Conservation (phyloP, 345 rosid genomes). For the Cardamine resedifolia region DNA sequence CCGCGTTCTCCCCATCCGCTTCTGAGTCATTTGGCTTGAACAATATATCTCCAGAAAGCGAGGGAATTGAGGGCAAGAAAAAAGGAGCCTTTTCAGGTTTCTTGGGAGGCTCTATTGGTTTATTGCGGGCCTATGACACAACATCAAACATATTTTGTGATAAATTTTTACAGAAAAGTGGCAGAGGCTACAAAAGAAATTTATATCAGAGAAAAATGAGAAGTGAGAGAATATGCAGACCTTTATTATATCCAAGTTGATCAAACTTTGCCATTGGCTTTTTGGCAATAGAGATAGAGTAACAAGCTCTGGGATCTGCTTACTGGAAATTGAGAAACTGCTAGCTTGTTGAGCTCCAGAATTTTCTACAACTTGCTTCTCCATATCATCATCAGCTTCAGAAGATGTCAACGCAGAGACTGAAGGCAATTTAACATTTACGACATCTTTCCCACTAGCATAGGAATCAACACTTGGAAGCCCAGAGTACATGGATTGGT, state of each 20-base stretch:
- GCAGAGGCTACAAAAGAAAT: background rate
- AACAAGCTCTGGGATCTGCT: slow-evolving; percentile 87
- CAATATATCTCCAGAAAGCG: slow-evolving; percentile 81
- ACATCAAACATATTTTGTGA: slow-evolving; percentile 12
- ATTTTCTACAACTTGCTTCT: slow-evolving; percentile 39
- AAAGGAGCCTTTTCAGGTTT: slow-evolving; percentile 90
- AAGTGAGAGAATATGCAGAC: slow-evolving; percentile 38
- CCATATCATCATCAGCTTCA: slow-evolving; percentile 46
- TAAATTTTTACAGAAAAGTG: background rate
- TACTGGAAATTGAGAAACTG: slow-evolving; percentile 38
- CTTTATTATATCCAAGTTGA: slow-evolving; percentile 95
- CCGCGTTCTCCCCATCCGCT: slow-evolving; percentile 39
- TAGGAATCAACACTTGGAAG: slow-evolving; percentile 58
- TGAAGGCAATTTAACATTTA: slow-evolving; percentile 76
- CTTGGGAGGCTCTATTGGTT: slow-evolving; percentile 92
- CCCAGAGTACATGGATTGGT: slow-evolving; percentile 78
- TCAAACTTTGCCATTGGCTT: slow-evolving; percentile 96
- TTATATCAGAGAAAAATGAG: background rate
- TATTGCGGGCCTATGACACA: slow-evolving; percentile 63
- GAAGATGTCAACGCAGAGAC: slow-evolving; percentile 59
- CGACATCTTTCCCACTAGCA: slow-evolving; percentile 79
- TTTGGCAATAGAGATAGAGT: slow-evolving; percentile 88
- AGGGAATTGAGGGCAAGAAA: slow-evolving; percentile 84
- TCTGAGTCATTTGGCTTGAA: slow-evolving; percentile 60
- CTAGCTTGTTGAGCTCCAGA: slow-evolving; percentile 34